Conservation (phyloP, 1,139 yeast genomes). For the Kazachstania sp. region DNA sequence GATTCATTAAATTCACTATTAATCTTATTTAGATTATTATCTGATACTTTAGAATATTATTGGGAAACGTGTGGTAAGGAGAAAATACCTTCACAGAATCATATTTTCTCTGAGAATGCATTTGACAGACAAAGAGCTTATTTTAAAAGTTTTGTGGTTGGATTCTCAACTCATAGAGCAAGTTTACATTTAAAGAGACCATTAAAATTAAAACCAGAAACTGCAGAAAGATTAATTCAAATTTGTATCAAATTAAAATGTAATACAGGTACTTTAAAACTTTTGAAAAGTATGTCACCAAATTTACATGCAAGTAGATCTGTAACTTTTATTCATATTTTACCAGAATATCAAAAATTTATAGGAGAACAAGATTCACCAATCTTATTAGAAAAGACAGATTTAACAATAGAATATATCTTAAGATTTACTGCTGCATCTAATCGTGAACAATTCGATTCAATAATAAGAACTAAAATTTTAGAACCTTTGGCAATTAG, state of each 20-base stretch:
- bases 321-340: constrained; percentile 10
- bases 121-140: constrained; percentile 13
- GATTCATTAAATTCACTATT: constrained; percentile 21
- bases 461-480: constrained; percentile 16
- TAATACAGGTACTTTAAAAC: constrained; percentile 15
- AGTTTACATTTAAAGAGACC: constrained; percentile 23
- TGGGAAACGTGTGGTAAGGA: constrained; percentile 20
- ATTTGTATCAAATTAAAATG: constrained; percentile 17
- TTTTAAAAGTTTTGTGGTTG: constrained; percentile 17
- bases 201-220: constrained; percentile 10
- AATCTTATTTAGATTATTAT: constrained; percentile 21
- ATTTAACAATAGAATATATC: constrained; percentile 21
- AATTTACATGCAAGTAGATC: constrained; percentile 16
- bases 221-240: constrained; percentile 16
- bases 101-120: not conserved
- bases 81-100: not conserved
- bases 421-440: constrained; percentile 27
- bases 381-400: constrained; percentile 17
- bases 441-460: constrained; percentile 21
- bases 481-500: constrained; percentile 17
- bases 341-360: constrained; percentile 16
- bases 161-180: constrained; percentile 26
- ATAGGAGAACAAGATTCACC: constrained; percentile 13
- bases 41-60: constrained; percentile 23
- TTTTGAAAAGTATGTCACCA: constrained; percentile 15